Evolutionary conservation across 208 protist genomes (phyloP), one percentile per base, ranked within the genome.

Genomic region (Leishmania mexicana): DNA sequence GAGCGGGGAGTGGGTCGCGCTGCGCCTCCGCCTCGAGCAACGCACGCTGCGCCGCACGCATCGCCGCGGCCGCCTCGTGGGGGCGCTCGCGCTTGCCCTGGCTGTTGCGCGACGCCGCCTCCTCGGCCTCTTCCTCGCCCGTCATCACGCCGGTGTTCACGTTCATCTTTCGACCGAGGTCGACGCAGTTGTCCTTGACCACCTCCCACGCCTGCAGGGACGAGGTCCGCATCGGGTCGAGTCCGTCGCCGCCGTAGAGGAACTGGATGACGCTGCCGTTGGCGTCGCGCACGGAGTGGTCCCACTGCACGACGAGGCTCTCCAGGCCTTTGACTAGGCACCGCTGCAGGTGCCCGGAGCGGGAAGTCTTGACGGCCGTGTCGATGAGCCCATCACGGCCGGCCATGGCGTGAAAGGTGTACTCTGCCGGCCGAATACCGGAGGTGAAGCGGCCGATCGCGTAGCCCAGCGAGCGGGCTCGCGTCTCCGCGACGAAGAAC

Each of bases 391-490:
- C 99, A 88, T 99, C 99, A 75, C 99, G 94, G 76, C 99, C 99
- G 40, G 99, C 99, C 99, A 99, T 99, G 88, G 98, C 99, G 92
- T 99, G 99, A 90, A 99, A 99, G 64, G 98, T 99, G 90, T 99
- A 99, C 88, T 99, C 97, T 68, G 99, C 96, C 45, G 99, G 99
- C 6, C 96, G 94, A n/a, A 99, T 98, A 75, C 99, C 99, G 15
- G 99, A 99, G n/a, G 99, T 93, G 87, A 99, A 99, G 72, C 99
- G 87, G 40, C 96, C 96, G 67, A 96, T 93, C 10, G 96, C 96
- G 81, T 95, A 99, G 47, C 97, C 97, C 86, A 95, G 94, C 10
- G 95, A 97, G 45, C 91, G 90, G 57, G 94, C 88, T 38, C 95
- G 85, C 72, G 87, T 80, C 84, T 97, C 93, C 70, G 91, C 85